Evolutionary conservation across 148 eudicot genomes (phyloP).

Genomic region (Tetragonia tetragonoides): DNA sequence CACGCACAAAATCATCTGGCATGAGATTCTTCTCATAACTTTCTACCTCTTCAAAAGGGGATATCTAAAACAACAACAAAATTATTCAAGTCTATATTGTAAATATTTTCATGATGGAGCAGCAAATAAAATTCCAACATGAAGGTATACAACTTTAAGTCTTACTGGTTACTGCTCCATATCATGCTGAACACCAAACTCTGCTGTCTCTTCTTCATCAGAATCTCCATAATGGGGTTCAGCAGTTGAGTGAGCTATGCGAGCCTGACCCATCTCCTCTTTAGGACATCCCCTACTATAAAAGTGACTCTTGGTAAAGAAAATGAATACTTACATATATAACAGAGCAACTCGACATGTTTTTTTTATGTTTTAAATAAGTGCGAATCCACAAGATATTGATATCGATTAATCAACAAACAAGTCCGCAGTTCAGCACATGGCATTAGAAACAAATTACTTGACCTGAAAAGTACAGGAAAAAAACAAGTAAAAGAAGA

Average conservation of each 20-base stretch:
- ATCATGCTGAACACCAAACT: conserved; percentile 61
- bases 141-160: conserved; percentile 21
- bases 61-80: conserved; percentile 40
- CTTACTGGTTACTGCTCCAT: conserved; percentile 59
- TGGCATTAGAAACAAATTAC: neutral
- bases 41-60: conserved; percentile 78
- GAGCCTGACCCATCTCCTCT: conserved; percentile 71
- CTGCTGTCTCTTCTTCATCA: conserved; percentile 89
- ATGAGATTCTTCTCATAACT: conserved; percentile 61
- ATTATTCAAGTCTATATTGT: conserved; percentile 4
- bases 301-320: neutral
- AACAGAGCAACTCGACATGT: neutral
- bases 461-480: neutral
- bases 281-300: conserved; percentile 51
- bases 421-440: neutral
- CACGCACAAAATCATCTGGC: conserved; percentile 85
- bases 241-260: conserved; percentile 58
- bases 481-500: neutral
- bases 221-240: conserved; percentile 98
- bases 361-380: neutral
- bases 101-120: conserved; percentile 9
- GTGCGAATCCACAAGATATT: neutral
- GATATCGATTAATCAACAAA: neutral
- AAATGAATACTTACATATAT: neutral
- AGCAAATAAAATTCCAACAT: conserved; percentile 15